Evolutionary conservation across 768 basidiomycete genomes (phyloP).

Genomic region (Pleurotus djamor): DNA sequence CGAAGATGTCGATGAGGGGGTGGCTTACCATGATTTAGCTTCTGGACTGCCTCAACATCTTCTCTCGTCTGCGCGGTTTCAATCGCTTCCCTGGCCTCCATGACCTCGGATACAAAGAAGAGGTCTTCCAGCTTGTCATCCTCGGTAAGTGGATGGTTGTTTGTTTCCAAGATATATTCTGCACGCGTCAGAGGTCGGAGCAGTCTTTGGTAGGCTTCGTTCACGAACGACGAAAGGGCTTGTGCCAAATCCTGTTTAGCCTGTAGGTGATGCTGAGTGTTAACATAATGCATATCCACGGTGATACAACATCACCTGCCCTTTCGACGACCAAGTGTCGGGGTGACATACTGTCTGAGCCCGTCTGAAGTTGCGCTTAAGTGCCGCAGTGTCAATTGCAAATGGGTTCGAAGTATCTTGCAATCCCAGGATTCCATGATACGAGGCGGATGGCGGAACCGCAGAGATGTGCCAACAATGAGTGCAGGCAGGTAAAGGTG

Average conservation of each 20-base stretch:
- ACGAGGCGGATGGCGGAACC: constrained; percentile 51
- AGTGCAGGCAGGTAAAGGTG: constrained; percentile 71
- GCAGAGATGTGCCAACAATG: constrained; percentile 68
- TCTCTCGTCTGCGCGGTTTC: constrained; percentile 55
- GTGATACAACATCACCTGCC: constrained; percentile 41
- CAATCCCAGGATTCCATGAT: constrained; percentile 70
- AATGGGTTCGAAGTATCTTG: constrained; percentile 68
- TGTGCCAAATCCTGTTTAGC: constrained; percentile 59
- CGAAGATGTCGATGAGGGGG: neutral
- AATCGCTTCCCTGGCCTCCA: constrained; percentile 77
- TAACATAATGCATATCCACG: neutral
- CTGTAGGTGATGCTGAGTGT: constrained; percentile 26
- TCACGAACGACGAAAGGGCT: constrained; percentile 70
- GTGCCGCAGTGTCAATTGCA: constrained; percentile 52
- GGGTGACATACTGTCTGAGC: constrained; percentile 84
- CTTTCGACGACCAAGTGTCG: constrained; percentile 76
- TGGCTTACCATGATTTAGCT: constrained; percentile 49
- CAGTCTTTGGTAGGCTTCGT: constrained; percentile 80
- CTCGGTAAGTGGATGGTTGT: constrained; percentile 61
- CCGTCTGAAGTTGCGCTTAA: constrained; percentile 66
- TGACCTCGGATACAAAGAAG: constrained; percentile 70
- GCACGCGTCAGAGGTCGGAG: constrained; percentile 71
- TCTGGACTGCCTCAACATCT: constrained; percentile 48
- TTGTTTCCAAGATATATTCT: constrained; percentile 73
- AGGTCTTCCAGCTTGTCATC: constrained; percentile 71